Evolutionary conservation across 257 asterid genomes (phyloP), one percentile per base, ranked within the genome.

Genomic region (Plantago elongata): DNA sequence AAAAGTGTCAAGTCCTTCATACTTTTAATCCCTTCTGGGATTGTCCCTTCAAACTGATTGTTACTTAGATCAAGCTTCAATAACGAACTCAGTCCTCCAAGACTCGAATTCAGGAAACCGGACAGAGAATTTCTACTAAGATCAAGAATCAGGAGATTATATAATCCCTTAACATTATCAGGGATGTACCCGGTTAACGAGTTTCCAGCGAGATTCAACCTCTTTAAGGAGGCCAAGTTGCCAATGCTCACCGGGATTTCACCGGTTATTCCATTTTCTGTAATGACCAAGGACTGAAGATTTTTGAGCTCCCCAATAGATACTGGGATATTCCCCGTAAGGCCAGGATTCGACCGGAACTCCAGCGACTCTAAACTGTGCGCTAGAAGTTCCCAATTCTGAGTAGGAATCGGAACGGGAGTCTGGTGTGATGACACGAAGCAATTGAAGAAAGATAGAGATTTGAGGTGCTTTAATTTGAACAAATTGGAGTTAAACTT

Each of bases 371-470:
- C 88, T 10, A 93, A 64, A 15, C 66, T 85, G 3, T 44, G 71
- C n/a, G 81, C 68, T 45, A 93, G 64, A 56, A 61, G 56, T 43
- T 75, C 85, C 99, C 97, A 93, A 37, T 74, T 69, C 29, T 65
- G 69, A 7, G 73, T n/a, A 7, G 95, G 87, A 43, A 89, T 79
- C 7, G 83, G 29, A n/a, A 83, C 62, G 0, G 83, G 82, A 30
- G 55, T 74, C 3, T 52, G 70, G 12, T 16, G 68, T 2, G 78
- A 65, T 14, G 79, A 72, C 40, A 58, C 71, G 29, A 89, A 93
- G 78, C 99, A 93, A 11, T 68, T 72, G 88, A 69, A 85, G 79
- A 93, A 85, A 16, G 96, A 75, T 8, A 93, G 88, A 2, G 96
- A 78, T 61, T 71, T 87, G 9, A 93, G 83, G 72, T 83, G 94